Percentiles rank a stretch among this genome's conserved stretches.
Evolutionary conservation across 371 early-diverging fungal genomes (phyloP).

Genomic region (Mucor indicus): DNA sequence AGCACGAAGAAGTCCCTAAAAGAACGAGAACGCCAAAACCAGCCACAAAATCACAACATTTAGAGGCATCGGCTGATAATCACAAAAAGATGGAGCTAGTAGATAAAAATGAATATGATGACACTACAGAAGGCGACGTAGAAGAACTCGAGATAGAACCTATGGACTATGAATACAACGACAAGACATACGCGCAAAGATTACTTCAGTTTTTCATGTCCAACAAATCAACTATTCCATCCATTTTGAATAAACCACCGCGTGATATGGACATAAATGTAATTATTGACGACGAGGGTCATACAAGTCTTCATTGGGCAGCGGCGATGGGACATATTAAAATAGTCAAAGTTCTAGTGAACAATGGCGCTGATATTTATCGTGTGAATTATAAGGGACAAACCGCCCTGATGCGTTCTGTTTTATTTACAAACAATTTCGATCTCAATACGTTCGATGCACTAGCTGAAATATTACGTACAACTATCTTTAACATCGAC

Average conservation of each 20-base stretch:
- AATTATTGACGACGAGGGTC: constrained; percentile 90
- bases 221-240: constrained; percentile 46
- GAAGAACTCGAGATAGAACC: too few relatives aligned
- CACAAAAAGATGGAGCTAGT: constrained; percentile 32
- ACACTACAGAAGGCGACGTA: neutral
- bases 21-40: too few relatives aligned
- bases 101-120: constrained; percentile 27
- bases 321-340: constrained; percentile 84
- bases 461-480: constrained; percentile 73
- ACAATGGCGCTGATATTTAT: constrained; percentile 72
- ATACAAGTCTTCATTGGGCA: constrained; percentile 95
- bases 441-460: constrained; percentile 79
- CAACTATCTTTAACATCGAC: constrained; percentile 77
- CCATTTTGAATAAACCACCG: constrained; percentile 50
- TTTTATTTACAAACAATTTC: constrained; percentile 84
- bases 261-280: constrained; percentile 77
- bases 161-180: constrained; percentile 13
- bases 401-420: constrained; percentile 88
- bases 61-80: neutral
- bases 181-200: constrained; percentile 34
- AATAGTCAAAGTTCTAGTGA: constrained; percentile 70
- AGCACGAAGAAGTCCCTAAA: too few relatives aligned
- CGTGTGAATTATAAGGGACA: constrained; percentile 82
- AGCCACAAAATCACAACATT: neutral
- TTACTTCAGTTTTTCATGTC: constrained; percentile 61